Evolutionary conservation across 495 filamentous ascomycete species (phyloP), one percentile per base, ranked within the genome.

Genomic region (Aspergillus baeticus): DNA sequence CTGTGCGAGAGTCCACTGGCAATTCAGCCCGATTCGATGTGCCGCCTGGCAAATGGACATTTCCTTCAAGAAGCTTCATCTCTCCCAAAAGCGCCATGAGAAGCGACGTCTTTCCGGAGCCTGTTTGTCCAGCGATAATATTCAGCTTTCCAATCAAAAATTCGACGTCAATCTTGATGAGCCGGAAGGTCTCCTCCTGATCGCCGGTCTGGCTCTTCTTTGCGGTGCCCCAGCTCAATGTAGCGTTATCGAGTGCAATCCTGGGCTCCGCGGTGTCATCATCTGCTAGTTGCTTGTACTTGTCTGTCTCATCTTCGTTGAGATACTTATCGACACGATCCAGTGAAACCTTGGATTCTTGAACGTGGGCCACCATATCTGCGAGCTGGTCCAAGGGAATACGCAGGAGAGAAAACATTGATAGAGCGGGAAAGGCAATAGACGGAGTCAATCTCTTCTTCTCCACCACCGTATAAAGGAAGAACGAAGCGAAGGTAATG

Each of bases 331-430:
- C 94, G 17, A 99, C 91, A 72, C 95, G 91, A 65, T 96, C 92
- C 42, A 99, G 82, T 1, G 95, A 98, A 29, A 99, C 95, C 75
- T 95, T 94, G 10, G 92, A 90, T 73, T 99, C 95, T 73, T 96
- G 91, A 7, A 99, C 92, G 67, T 96, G 96, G 34, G 95, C 96
- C 65, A 99, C 84, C 95, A 99, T 99, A 67, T 99, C 95, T 42
- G 95, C 95, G 5, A 99, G 79, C 66, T 98, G 95, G 71, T 99
- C 95, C 48, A 99, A 73, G 8, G 95, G 95, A 52, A 96, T 87
- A 36, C 95, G 86, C 23, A 99, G 87, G n/a, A 99, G 84, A 51
- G 87, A 90, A 72, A 99, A 99, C 60, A 99, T 85, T 0, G 95
- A 98, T 36, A 99, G 82, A 13, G 94, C 90, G 17, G 95, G 96